phyloP scores from a whole-genome alignment of 78 protist species.

The Cavenderia fasciculata region DNA sequence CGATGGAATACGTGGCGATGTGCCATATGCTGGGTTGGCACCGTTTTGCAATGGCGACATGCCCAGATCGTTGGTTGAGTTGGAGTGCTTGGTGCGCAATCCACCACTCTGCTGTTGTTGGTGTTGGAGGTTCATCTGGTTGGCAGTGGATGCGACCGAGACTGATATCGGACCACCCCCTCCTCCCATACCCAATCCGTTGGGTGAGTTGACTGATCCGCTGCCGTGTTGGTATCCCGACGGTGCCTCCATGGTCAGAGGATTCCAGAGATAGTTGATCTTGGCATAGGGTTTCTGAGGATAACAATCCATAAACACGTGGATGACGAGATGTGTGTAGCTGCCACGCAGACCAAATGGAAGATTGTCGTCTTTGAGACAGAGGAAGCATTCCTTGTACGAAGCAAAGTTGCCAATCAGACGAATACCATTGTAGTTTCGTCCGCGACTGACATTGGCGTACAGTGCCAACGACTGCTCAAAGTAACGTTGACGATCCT shows the following conservation, averaged over 20 bases:
- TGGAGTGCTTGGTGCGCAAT: too few species aligned
- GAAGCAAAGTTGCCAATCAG: conserved; percentile 9
- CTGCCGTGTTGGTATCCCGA: background rate
- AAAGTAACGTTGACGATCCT: conserved; percentile 42
- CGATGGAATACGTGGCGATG: background rate
- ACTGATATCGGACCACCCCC: too few species aligned
- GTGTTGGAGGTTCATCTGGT: too few species aligned
- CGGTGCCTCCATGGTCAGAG: background rate
- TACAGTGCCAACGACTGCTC: conserved; percentile 53
- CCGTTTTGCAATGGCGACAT: too few species aligned
- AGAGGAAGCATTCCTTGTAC: conserved; percentile 44
- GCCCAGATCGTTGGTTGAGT: too few species aligned
- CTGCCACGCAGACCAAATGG: conserved; percentile 39
- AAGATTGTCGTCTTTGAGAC: conserved; percentile 43
- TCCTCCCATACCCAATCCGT: too few species aligned
- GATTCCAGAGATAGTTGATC: conserved; percentile 57
- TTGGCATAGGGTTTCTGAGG: conserved; percentile 53
- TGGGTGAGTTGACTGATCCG: too few species aligned
- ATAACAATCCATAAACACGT: conserved; percentile 57
- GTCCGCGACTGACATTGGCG: conserved; percentile 41
- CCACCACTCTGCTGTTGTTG: too few species aligned
- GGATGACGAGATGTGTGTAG: conserved; percentile 43
- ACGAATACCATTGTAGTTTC: conserved; percentile 70
- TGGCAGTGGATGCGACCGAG: too few species aligned
- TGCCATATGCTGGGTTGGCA: too few species aligned